Conservation (phyloP, 2,329 filamentous ascomycete genomes). For the Aspergillus tanneri region DNA sequence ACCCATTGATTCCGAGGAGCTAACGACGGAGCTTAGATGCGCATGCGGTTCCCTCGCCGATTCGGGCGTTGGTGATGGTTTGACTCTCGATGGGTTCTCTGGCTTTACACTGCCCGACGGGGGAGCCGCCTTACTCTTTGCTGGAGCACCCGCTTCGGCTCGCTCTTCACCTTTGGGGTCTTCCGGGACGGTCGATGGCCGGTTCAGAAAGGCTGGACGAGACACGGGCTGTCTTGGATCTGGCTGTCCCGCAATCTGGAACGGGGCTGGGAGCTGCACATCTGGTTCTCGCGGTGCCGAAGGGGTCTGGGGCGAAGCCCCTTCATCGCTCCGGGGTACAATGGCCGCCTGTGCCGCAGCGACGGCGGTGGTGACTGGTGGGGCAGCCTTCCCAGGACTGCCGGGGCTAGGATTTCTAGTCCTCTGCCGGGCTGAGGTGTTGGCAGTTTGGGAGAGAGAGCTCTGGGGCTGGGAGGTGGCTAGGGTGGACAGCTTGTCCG, state of each 20-base stretch:
- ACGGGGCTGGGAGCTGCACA: background rate
- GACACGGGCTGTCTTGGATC: background rate
- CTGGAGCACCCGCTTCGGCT: slow-evolving; percentile 21
- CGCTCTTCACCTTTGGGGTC: slow-evolving; percentile 42
- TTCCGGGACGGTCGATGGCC: slow-evolving; percentile 43
- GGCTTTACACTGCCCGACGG: slow-evolving; percentile 7
- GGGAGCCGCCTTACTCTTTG: background rate
- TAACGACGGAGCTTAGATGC: slow-evolving; percentile 20
- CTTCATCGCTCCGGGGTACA: slow-evolving; percentile 18
- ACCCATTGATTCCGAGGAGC: slow-evolving; percentile 22
- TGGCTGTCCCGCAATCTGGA: background rate
- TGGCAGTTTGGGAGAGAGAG: slow-evolving; percentile 23
- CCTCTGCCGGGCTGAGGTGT: slow-evolving; percentile 31
- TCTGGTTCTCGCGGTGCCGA: slow-evolving; percentile 6
- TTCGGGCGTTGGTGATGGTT: slow-evolving; percentile 15
- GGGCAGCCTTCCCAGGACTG: slow-evolving; percentile 27
- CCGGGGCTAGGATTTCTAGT: slow-evolving; percentile 24
- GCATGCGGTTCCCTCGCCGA: slow-evolving; percentile 7
- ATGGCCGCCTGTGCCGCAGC: slow-evolving; percentile 31
- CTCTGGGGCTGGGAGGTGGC: slow-evolving; percentile 27
- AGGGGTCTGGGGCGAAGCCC: slow-evolving; percentile 3
- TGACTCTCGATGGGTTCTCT: slow-evolving; percentile 7
- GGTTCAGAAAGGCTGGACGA: slow-evolving; percentile 24
- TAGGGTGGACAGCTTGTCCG: slow-evolving; percentile 24
- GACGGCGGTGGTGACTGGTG: slow-evolving; percentile 30